These are phyloP conservation scores for Claviceps arundinis DNA, from an alignment of 2,329 filamentous ascomycete genomes.

Conservation along the genomic window DNA sequence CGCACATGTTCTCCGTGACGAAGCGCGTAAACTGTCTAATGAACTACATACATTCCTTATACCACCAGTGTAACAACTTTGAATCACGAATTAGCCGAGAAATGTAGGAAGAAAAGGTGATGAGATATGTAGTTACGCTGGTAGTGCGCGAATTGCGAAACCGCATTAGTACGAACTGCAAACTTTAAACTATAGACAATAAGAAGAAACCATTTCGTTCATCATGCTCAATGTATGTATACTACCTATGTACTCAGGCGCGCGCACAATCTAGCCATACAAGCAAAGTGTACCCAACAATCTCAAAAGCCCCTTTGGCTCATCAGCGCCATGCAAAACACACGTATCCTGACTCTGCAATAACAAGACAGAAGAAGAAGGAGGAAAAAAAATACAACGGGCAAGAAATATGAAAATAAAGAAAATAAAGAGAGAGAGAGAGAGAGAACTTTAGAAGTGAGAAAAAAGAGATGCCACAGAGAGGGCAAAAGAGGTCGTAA, in stretches of 20 bases:
- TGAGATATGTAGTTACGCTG: too few species aligned
- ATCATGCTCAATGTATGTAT: too few species aligned
- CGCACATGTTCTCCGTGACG: neutral
- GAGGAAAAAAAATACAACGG: neutral
- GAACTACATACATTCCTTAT: too few species aligned
- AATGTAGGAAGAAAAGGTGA: too few species aligned
- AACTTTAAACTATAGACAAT: too few species aligned
- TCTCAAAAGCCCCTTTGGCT: neutral
- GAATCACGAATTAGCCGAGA: too few species aligned
- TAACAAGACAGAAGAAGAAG: neutral
- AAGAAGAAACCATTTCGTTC: too few species aligned
- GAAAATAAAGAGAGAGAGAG: neutral
- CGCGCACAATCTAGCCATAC: neutral
- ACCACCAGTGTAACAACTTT: too few species aligned
- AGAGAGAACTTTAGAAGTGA: neutral
- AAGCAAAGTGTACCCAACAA: neutral
- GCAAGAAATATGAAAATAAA: neutral
- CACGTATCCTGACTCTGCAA: neutral
- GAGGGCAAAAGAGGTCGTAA: neutral
- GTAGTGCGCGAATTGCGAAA: too few species aligned
- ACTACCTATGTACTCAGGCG: neutral
- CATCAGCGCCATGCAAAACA: neutral
- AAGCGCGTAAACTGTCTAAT: too few species aligned
- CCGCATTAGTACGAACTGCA: too few species aligned
- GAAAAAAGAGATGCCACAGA: neutral